Conservation (phyloP, 1,284 basidiomycete genomes). For the Lignosus rhinocerotis region DNA sequence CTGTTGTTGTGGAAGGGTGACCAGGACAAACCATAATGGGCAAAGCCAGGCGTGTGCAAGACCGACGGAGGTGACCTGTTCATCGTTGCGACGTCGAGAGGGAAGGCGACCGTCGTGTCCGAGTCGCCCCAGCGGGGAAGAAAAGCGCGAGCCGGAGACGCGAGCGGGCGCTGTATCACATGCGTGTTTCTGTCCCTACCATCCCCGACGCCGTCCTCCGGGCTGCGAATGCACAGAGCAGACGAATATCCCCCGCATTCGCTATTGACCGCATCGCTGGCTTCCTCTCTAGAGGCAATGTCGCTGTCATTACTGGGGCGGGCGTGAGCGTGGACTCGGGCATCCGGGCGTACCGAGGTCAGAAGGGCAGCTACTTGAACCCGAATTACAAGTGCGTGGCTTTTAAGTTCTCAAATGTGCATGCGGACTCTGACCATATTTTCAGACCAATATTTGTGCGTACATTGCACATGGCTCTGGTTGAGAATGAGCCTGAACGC, state of each 20-base stretch:
- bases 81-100: slow-evolving; percentile 39
- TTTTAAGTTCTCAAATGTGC: slow-evolving; percentile 37
- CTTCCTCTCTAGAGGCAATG: slow-evolving; percentile 71
- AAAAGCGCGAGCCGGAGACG: not conserved
- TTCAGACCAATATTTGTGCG: slow-evolving; percentile 27
- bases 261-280: slow-evolving; percentile 66
- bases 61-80: slow-evolving; percentile 47
- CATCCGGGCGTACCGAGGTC: slow-evolving; percentile 85
- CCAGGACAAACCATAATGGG: slow-evolving; percentile 88
- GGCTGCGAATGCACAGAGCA: slow-evolving; percentile 37
- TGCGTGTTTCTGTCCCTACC: slow-evolving; percentile 82
- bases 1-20: slow-evolving; percentile 87
- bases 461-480: slow-evolving; percentile 3
- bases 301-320: slow-evolving; percentile 81
- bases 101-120: not conserved
- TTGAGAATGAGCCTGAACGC: not conserved
- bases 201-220: slow-evolving; percentile 63
- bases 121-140: not conserved
- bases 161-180: slow-evolving; percentile 35
- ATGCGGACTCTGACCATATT: slow-evolving; percentile 59
- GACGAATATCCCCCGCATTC: slow-evolving; percentile 45
- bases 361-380: slow-evolving; percentile 85
- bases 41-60: slow-evolving; percentile 78
- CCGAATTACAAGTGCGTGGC: slow-evolving; percentile 82
- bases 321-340: slow-evolving; percentile 93